Evolutionary conservation across 441 rosid genomes (phyloP), one percentile per base, ranked within the genome.

Genomic region (Euphorbia corollata): DNA sequence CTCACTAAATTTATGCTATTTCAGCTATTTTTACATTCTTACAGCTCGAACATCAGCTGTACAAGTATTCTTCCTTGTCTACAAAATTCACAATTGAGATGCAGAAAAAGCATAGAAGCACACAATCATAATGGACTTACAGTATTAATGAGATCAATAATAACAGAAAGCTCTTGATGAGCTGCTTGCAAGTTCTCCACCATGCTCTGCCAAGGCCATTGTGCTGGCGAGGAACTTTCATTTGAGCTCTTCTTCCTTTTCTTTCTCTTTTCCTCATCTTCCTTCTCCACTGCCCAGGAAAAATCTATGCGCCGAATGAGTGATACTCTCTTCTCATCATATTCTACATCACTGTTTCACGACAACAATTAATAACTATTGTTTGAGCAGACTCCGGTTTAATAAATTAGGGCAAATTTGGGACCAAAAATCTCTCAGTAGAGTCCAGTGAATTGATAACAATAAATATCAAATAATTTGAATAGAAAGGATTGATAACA

Each of bases 131-230:
- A 54, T n/a, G 71, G 70, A 68, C 86, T 89, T 77, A 91, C 97
- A 54, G 96, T 89, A 71, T 81, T 85, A 73, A 91, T 89, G 75
- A 91, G 95, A 84, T 91, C 97, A 34, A 89, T 70, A 73, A 91
- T 81, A 45, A 93, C 90, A 27, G 91, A 81, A 62, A 93, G 91
- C 87, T 93, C 97, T 80, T 93, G 96, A 59, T 84, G 87, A 83
- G 96, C 99, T 75, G 86, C 74, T 55, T 81, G 89, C 87, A 93
- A 79, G 71, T 93, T 93, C 87, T 93, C 97, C 55, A 87, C 86
- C 97, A 93, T 87, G 78, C 88, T 79, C 75, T 93, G 91, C 96
- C 95, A 93, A 58, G 80, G 86, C 90, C 79, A 90, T 2, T 85
- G 83, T 12, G 85, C 67, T 7, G 89, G 24, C 0, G 77, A 69